These are phyloP conservation scores for Aspergillus ochraceus DNA, from an alignment of 2,329 filamentous ascomycete species.

Conservation along the genomic window DNA sequence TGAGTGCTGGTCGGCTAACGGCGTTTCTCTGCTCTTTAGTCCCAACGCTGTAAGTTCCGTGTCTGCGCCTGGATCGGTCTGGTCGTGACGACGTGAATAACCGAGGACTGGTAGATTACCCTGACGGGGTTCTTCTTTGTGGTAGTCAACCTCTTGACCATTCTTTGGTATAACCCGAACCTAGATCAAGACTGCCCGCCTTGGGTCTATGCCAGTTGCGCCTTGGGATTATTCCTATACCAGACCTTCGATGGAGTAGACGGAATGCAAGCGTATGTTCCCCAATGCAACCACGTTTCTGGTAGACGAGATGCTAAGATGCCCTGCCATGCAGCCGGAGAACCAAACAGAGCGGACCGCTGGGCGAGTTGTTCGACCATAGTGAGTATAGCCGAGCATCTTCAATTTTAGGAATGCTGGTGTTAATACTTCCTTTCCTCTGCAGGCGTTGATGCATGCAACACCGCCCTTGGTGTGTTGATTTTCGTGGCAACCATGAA, in stretches of 20 bases:
- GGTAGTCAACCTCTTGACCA: constrained; percentile 80
- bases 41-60: constrained; percentile 50
- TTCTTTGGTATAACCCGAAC: constrained; percentile 95
- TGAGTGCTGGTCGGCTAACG: constrained; percentile 12
- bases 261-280: constrained; percentile 80
- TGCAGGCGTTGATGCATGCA: constrained; percentile 81
- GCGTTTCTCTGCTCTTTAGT: constrained; percentile 27
- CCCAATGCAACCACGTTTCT: not conserved
- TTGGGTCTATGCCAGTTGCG: constrained; percentile 96
- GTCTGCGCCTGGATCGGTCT: constrained; percentile 7
- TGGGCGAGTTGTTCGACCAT: constrained; percentile 97
- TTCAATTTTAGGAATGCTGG: not conserved
- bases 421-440: constrained; percentile 2
- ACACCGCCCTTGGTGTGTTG: constrained; percentile 89
- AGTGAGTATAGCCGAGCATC: constrained; percentile 48
- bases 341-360: constrained; percentile 86
- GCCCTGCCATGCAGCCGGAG: constrained; percentile 59
- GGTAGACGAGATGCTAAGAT: constrained; percentile 9
- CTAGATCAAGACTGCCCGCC: constrained; percentile 88
- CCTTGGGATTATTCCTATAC: constrained; percentile 86
- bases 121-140: constrained; percentile 89
- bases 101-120: constrained; percentile 63
- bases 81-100: constrained; percentile 10
- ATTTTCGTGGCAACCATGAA: constrained; percentile 93
- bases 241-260: constrained; percentile 99